Percentiles rank a stretch among this genome's conserved stretches.
Conservation (phyloP, 2,329 filamentous ascomycete genomes). For the Ophiostoma novo-ulmi region DNA sequence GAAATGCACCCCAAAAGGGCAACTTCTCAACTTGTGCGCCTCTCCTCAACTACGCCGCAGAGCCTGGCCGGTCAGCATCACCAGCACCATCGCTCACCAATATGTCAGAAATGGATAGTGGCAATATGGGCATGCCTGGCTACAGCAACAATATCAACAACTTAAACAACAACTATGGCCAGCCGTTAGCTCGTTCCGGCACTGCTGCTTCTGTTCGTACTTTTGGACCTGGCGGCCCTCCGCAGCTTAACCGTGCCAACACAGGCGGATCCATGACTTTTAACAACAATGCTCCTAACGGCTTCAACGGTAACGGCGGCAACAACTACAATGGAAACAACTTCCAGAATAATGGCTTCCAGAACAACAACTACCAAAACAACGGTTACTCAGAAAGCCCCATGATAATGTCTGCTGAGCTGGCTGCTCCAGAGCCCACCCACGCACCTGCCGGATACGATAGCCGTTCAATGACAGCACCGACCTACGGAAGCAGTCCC, state of each 20-base stretch:
- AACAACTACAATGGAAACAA: conserved; percentile 26
- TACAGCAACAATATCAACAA: neutral
- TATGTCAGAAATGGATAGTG: conserved; percentile 18
- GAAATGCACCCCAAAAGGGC: conserved; percentile 18
- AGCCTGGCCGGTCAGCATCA: conserved; percentile 32
- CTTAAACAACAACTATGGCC: conserved; percentile 24
- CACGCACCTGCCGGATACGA: neutral
- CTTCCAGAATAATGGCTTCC: neutral
- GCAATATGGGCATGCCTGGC: neutral
- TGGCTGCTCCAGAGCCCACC: neutral
- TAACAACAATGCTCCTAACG: conserved; percentile 10
- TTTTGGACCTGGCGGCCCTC: conserved; percentile 24
- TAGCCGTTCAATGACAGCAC: neutral
- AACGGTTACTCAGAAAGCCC: neutral
- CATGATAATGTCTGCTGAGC: neutral
- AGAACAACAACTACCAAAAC: neutral
- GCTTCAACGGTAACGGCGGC: conserved; percentile 27
- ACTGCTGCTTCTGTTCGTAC: conserved; percentile 31
- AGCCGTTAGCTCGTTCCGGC: conserved; percentile 26
- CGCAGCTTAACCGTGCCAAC: conserved; percentile 29
- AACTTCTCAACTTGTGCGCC: conserved; percentile 32
- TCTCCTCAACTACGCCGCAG: conserved; percentile 34
- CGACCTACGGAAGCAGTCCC: neutral
- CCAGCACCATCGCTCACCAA: conserved; percentile 29
- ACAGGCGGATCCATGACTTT: conserved; percentile 29